A percentile compares a stretch with the other conserved stretches of the same genome.
phyloP scores from a whole-genome alignment of 441 rosid species.

The Euphorbia neoarborescens region DNA sequence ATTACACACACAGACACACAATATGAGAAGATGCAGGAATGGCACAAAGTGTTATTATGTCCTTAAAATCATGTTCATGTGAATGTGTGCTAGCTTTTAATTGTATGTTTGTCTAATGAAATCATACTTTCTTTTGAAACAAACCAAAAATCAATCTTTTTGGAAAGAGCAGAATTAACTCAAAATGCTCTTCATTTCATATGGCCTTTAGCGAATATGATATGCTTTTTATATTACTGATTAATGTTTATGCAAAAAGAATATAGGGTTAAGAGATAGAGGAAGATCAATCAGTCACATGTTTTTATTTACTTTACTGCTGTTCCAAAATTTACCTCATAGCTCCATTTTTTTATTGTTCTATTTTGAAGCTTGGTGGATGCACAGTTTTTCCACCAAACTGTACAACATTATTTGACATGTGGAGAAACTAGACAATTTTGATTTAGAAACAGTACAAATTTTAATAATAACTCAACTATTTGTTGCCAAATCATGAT shows the following conservation, averaged over 20 bases:
- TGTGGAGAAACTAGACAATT: neutral
- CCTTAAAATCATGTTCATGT: neutral
- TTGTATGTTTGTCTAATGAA: neutral
- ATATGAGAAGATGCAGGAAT: neutral
- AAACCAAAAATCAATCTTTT: neutral
- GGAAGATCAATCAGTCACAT: neutral
- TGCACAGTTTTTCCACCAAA: neutral
- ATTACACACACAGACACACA: neutral
- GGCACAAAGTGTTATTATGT: neutral
- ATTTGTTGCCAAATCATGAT: neutral
- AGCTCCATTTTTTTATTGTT: neutral
- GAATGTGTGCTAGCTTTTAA: neutral
- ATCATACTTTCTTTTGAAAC: neutral
- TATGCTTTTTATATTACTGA: neutral
- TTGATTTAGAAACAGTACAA: neutral
- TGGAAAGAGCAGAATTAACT: neutral
- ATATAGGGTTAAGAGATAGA: neutral
- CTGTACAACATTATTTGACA: neutral
- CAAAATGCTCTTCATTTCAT: neutral
- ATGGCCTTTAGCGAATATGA: neutral
- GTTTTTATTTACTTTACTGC: neutral
- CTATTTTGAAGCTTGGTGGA: neutral
- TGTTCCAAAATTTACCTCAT: neutral
- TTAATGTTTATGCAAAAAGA: neutral
- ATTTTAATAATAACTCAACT: neutral